phyloP scores from a whole-genome alignment of 805 yeast species.

The Teunomyces stri region DNA sequence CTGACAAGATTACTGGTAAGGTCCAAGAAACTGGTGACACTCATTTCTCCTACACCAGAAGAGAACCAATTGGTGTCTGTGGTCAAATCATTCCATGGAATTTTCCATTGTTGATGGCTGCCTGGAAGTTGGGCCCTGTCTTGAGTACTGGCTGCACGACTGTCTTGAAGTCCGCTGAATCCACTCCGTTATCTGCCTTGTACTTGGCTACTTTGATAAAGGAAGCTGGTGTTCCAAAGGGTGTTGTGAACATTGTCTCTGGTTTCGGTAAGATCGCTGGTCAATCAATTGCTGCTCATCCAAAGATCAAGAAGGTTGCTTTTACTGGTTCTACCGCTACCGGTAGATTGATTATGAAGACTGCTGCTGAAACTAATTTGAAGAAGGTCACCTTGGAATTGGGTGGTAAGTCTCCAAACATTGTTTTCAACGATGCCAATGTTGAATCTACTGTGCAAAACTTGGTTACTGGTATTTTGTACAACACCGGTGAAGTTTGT shows the following conservation, averaged over 20 bases:
- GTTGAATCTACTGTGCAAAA: conserved; percentile 70
- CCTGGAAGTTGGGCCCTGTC: conserved; percentile 95
- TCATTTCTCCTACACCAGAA: conserved; percentile 75
- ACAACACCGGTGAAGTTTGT: conserved; percentile 95
- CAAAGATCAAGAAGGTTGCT: conserved; percentile 82
- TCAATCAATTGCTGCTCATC: conserved; percentile 73
- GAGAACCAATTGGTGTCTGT: conserved; percentile 92
- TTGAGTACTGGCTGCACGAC: conserved; percentile 86
- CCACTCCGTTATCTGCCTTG: conserved; percentile 87
- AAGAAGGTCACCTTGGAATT: conserved; percentile 92
- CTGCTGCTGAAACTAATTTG: conserved; percentile 74
- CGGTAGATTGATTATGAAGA: conserved; percentile 78
- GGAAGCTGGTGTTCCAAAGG: conserved; percentile 89
- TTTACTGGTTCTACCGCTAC: conserved; percentile 94
- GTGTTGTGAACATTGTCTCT: conserved; percentile 82
- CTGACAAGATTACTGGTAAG: conserved; percentile 81
- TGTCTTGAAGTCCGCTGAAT: conserved; percentile 87
- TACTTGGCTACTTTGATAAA: conserved; percentile 65
- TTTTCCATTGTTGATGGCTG: conserved; percentile 89
- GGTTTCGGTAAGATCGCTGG: conserved; percentile 89
- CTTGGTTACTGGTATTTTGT: conserved; percentile 81
- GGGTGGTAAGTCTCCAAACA: conserved; percentile 95
- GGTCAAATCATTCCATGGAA: conserved; percentile 98
- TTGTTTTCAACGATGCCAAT: conserved; percentile 84
- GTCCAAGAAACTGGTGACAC: conserved; percentile 70